Evolutionary conservation across 2,329 filamentous ascomycete species (phyloP).

Genomic region (Curvularia eragrostidis): DNA sequence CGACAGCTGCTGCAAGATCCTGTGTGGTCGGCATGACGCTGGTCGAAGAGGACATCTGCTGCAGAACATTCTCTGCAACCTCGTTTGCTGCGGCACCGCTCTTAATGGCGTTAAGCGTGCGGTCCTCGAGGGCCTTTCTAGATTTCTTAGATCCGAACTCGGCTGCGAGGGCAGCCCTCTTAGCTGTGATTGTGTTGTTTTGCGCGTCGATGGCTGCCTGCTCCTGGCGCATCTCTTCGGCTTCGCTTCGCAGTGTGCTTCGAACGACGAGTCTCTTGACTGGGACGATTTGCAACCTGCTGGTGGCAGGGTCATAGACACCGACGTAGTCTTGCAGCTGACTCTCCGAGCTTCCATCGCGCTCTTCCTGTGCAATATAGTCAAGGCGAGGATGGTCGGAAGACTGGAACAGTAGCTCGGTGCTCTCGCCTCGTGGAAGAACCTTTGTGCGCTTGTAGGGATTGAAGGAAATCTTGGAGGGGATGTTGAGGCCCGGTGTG

Average conservation of each 20-base stretch:
- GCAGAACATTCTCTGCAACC: constrained; percentile 60
- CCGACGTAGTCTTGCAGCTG: constrained; percentile 67
- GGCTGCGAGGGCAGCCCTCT: constrained; percentile 73
- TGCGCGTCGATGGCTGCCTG: constrained; percentile 36
- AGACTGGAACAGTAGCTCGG: constrained; percentile 65
- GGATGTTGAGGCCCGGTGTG: constrained; percentile 53
- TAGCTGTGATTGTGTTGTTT: constrained; percentile 59
- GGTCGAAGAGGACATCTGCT: constrained; percentile 67
- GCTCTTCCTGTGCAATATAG: constrained; percentile 62
- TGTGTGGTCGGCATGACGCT: constrained; percentile 71
- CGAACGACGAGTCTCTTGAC: constrained; percentile 63
- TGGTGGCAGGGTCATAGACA: constrained; percentile 62
- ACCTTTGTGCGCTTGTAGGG: constrained; percentile 53
- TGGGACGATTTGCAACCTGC: constrained; percentile 60
- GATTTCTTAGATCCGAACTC: constrained; percentile 88
- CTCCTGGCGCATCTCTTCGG: constrained; percentile 49
- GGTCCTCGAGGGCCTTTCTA: constrained; percentile 74
- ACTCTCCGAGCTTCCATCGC: constrained; percentile 55
- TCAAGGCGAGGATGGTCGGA: constrained; percentile 66
- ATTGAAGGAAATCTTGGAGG: constrained; percentile 56
- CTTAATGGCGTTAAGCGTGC: constrained; percentile 73
- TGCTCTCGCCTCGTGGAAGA: constrained; percentile 37
- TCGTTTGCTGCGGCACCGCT: constrained; percentile 35
- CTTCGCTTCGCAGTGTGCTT: constrained; percentile 55
- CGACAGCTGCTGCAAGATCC: constrained; percentile 68